Percentiles rank a stretch among this genome's conserved stretches.
Conservation (phyloP, 2,329 filamentous ascomycete species). For the Pseudogymnoascus sp. region DNA sequence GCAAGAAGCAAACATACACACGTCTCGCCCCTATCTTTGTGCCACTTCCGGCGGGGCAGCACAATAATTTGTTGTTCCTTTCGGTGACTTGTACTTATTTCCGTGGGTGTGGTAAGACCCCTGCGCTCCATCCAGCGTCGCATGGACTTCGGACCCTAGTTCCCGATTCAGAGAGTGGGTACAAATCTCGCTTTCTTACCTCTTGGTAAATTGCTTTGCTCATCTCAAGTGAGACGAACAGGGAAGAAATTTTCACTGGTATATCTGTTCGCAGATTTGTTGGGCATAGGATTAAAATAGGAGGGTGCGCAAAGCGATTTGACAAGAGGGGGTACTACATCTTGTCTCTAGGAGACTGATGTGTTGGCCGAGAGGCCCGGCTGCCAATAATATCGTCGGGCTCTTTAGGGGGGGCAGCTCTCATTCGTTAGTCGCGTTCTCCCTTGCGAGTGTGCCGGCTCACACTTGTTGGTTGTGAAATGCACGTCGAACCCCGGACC, state of each 20-base stretch:
- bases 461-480: slow-evolving; percentile 8
- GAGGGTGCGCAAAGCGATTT: slow-evolving; percentile 4
- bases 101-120: slow-evolving; percentile 3
- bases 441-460: neutral
- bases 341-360: neutral
- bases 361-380: slow-evolving; percentile 5
- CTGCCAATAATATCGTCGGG: neutral
- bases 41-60: neutral
- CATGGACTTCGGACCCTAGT: slow-evolving; percentile 7
- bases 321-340: neutral
- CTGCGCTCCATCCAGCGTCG: slow-evolving; percentile 2
- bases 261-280: slow-evolving; percentile 2
- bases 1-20: slow-evolving; percentile 3
- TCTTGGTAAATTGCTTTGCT: slow-evolving; percentile 7
- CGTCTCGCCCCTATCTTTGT: slow-evolving; percentile 1
- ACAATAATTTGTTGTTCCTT: slow-evolving; percentile 8
- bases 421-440: neutral
- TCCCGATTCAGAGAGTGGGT: slow-evolving; percentile 7
- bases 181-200: slow-evolving; percentile 7
- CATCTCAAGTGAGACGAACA: slow-evolving; percentile 7
- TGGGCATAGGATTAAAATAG: slow-evolving; percentile 4
- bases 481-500: neutral
- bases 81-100: slow-evolving; percentile 4
- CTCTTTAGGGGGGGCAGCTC: neutral
- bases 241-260: slow-evolving; percentile 7